Evolutionary conservation across 192 early-diverging fungal species (phyloP).

Genomic region (Gryganskiella cystojenkinii): DNA sequence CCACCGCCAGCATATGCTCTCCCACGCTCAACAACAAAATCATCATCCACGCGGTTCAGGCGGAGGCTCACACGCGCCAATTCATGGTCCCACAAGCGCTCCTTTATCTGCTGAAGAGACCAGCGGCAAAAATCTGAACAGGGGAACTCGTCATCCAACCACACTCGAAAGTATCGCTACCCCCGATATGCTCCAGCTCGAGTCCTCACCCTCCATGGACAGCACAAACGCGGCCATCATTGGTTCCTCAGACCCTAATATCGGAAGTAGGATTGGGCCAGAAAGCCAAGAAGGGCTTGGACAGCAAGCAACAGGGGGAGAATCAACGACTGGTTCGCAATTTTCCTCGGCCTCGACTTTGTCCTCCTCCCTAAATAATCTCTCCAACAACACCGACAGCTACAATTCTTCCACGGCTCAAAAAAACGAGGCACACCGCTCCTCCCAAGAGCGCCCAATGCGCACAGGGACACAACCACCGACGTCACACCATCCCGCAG

Average conservation of each 20-base stretch:
- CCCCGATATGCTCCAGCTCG: slow-evolving; percentile 36
- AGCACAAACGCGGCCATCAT: neutral
- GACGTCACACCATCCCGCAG: too few relatives aligned
- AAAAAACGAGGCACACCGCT: too few relatives aligned
- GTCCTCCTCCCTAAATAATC: too few relatives aligned
- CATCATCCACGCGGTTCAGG: neutral
- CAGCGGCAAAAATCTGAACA: slow-evolving; percentile 10
- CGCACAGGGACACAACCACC: too few relatives aligned
- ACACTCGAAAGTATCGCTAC: slow-evolving; percentile 17
- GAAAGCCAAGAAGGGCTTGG: neutral
- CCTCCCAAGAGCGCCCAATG: too few relatives aligned
- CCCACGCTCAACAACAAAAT: slow-evolving; percentile 6
- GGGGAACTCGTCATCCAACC: neutral
- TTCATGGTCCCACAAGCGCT: slow-evolving; percentile 35
- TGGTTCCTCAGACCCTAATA: neutral
- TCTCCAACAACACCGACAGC: too few relatives aligned
- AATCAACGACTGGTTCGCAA: too few relatives aligned
- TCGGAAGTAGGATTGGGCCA: neutral
- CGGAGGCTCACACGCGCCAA: neutral
- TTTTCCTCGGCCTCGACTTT: too few relatives aligned
- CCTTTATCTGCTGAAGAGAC: slow-evolving; percentile 18
- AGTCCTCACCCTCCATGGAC: slow-evolving; percentile 20
- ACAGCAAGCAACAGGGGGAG: too few relatives aligned
- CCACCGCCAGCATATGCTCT: slow-evolving; percentile 1
- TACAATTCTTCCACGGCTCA: too few relatives aligned